Evolutionary conservation across 2,329 filamentous ascomycete genomes (phyloP), one percentile per base, ranked within the genome.

Genomic region (Onygenales sp.): DNA sequence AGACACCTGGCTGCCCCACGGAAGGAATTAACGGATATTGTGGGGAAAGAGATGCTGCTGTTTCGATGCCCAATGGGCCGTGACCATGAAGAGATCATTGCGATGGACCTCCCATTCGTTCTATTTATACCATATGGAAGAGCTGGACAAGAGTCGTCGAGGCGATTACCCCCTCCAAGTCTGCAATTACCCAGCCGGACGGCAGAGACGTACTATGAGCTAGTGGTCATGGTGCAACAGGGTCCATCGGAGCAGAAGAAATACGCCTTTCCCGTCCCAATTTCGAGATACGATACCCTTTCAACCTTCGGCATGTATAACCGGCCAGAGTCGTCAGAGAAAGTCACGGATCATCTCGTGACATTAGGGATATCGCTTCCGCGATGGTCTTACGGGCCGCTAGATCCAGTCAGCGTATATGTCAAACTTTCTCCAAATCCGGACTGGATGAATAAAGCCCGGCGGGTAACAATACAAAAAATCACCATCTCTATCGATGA

Each of bases 291-390:
- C 74, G 93, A 98, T 70, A 98, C 92, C 1, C 77, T 98, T 48
- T 96, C 91, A 43, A 97, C 93, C 1, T 98, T 98, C 73, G 93
- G 93, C 71, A 97, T 97, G 93, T 98, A 97, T 76, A 97, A 97
- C 72, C 86, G 90, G 52, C 92, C 91, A 13, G 92, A 96, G 70
- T 87, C 86, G 55, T 89, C 89, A 53, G 86, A 94, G 63, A 82
- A 85, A 56, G 88, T 90, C 35, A 83, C 87, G 50, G 93, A 97
- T 73, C 93, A 95, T 69, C 75, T 97, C 52, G 89, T 97, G 56
- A 94, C 89, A 7, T 76, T 97, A 52, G 89, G 88, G 45, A 95
- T 96, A 61, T 95, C 90, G 57, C 77, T 98, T 60, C 92, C 93
- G 27, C 83, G 90, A 57, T 96, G 92, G 90, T 96, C 91, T 58